Evolutionary conservation across 2,329 filamentous ascomycete species (phyloP).

Genomic region (Claviceps arundinis): DNA sequence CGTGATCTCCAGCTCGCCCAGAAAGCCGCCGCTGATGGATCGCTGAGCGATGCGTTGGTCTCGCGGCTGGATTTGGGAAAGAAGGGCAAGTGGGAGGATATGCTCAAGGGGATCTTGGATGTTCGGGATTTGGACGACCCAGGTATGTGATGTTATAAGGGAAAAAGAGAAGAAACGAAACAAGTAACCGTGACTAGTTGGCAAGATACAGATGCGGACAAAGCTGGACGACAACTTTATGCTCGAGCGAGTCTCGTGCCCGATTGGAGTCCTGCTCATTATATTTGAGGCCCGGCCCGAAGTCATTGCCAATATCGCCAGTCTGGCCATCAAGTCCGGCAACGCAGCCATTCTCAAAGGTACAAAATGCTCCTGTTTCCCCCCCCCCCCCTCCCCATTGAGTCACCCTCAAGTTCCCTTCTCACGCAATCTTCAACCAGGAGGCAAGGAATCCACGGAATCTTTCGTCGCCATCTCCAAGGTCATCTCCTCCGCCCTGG

Average conservation of each 20-base stretch:
- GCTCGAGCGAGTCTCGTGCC: constrained; percentile 80
- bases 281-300: constrained; percentile 97
- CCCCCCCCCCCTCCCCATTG: not conserved
- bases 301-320: constrained; percentile 96
- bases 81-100: constrained; percentile 90
- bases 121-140: constrained; percentile 77
- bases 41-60: constrained; percentile 68
- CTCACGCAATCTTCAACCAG: constrained; percentile 22
- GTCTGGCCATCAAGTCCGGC: constrained; percentile 89
- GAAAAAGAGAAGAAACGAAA: too few relatives aligned
- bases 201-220: constrained; percentile 70
- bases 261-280: constrained; percentile 93
- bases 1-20: constrained; percentile 65
- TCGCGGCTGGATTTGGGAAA: constrained; percentile 78
- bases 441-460: constrained; percentile 87
- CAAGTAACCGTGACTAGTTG: constrained; percentile 39
- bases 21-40: constrained; percentile 59
- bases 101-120: constrained; percentile 88
- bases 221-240: constrained; percentile 74
- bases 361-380: constrained; percentile 13
- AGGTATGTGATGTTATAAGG: constrained; percentile 36
- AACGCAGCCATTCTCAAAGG: constrained; percentile 95
- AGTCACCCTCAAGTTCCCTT: not conserved
- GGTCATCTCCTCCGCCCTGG: constrained; percentile 68
- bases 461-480: constrained; percentile 87